Evolutionary conservation across 2,329 filamentous ascomycete genomes (phyloP).

Genomic region (Calonectria honghensis): DNA sequence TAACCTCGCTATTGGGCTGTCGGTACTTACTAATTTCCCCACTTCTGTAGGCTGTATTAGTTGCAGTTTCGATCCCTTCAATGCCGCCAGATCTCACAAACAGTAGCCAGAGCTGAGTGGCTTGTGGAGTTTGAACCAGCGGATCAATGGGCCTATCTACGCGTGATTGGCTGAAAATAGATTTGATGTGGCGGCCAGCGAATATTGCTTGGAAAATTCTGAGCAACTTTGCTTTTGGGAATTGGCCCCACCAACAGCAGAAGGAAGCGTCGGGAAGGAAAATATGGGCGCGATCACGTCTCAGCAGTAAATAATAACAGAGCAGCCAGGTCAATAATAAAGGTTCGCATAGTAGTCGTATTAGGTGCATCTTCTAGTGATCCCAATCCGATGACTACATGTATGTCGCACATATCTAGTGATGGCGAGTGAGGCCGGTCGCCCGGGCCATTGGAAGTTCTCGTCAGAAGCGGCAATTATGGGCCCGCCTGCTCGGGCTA

Average conservation of each 20-base stretch:
- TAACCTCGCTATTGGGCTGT: not conserved
- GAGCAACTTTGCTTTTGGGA: constrained; percentile 16
- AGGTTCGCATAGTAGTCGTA: not conserved
- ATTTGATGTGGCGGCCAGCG: not conserved
- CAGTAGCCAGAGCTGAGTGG: not conserved
- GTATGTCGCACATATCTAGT: too few relatives aligned
- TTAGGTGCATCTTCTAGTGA: not conserved
- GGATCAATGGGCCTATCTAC: not conserved
- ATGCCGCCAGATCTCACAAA: not conserved
- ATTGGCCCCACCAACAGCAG: not conserved
- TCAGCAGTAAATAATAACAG: not conserved
- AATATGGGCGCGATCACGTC: not conserved
- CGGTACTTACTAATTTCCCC: not conserved
- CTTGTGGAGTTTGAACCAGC: not conserved
- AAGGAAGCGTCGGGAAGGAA: not conserved
- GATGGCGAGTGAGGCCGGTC: too few relatives aligned
- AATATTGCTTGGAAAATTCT: not conserved
- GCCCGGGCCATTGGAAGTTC: not conserved
- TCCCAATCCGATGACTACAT: too few relatives aligned
- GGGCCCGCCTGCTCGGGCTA: not conserved
- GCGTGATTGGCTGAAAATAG: not conserved
- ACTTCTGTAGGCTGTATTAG: not conserved
- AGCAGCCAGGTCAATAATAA: too few relatives aligned
- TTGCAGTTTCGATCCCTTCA: not conserved
- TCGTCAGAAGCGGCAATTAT: not conserved